These are phyloP conservation scores for Chrysanthemum lavandulifolium DNA, from an alignment of 129 eudicot species.

Conservation along the genomic window DNA sequence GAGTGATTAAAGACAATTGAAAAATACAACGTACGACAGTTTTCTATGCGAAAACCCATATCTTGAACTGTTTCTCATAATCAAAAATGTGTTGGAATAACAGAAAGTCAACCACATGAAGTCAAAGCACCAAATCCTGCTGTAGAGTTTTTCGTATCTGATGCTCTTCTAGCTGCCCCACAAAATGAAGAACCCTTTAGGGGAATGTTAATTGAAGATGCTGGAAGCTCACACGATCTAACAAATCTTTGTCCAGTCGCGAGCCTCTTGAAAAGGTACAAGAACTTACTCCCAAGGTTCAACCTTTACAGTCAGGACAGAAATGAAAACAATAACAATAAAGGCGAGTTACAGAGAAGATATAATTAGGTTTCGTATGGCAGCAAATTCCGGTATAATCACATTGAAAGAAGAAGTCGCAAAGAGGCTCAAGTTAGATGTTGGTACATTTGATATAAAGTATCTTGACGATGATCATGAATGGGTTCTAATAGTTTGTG, in stretches of 20 bases:
- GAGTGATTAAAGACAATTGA: too few species aligned
- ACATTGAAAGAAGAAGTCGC: conserved; percentile 76
- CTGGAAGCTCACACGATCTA: conserved; percentile 90
- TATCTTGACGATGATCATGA: conserved; percentile 89
- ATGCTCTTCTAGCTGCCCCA: conserved; percentile 33
- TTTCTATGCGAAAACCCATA: conserved; percentile 13
- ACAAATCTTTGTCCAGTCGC: conserved; percentile 53
- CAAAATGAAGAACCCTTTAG: conserved; percentile 60
- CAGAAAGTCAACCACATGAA: conserved; percentile 42
- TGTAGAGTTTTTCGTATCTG: conserved; percentile 39
- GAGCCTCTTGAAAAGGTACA: conserved; percentile 54
- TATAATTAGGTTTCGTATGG: conserved; percentile 72
- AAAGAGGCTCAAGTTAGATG: conserved; percentile 67
- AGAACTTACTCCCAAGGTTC: conserved; percentile 42
- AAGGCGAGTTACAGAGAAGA: conserved; percentile 83
- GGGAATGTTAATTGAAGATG: conserved; percentile 76
- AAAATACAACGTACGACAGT: too few species aligned
- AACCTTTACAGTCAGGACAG: conserved; percentile 50
- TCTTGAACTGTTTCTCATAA: conserved; percentile 32
- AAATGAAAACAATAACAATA: conserved; percentile 56
- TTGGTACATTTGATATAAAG: conserved; percentile 67
- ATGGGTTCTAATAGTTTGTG: conserved; percentile 77
- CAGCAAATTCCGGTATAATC: conserved; percentile 41
- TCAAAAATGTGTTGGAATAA: conserved; percentile 31
- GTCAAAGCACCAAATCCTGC: conserved; percentile 39